Evolutionary conservation across 176 grass and related monocot genomes (phyloP), one percentile per base, ranked within the genome.

Genomic region (Avena atlantica): DNA sequence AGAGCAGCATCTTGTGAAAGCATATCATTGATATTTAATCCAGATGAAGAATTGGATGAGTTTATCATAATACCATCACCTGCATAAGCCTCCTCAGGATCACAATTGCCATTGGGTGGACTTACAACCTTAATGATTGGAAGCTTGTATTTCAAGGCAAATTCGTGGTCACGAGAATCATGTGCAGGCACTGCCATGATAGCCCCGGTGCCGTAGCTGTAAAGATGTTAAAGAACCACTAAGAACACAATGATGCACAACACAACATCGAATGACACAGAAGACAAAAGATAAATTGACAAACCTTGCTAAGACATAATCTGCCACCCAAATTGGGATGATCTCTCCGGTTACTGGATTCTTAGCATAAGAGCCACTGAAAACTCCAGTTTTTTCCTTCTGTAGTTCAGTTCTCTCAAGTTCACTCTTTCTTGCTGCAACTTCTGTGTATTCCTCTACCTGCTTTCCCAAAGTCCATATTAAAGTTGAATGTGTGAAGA

Each of bases 251-350:
- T 45, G 48, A 87, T 86, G 50, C 52, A 79, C 11, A 85, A 74
- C 3, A 5, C 40, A 50, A 19, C 21, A 64, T 2, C n/a, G 3
- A 24, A 42, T n/a, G 70, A 65, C 27, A 62, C n/a, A 57, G 17
- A 57, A 78, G 56, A 70, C 27, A 59, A 75, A 29, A 49, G 17
- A 79, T 79, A 83, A 73, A 49, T 51, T 89, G 53, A 83, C 86
- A 86, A 82, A 95, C 96, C 96, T 93, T 95, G 93, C 91, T 91
- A 98, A 88, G 87, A 98, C 96, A 91, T 98, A 98, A 91, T 98
- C 96, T 82, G 93, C 96, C 19, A 95, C 86, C 96, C 96, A 98
- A 90, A 98, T 95, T 89, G 96, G 96, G 86, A 98, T 92, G 70
- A 89, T 72, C 63, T 95, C 93, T 79, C 93, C 90, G 8, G 89